A percentile compares a stretch with the other conserved stretches of the same genome.
Conservation (phyloP, 2,329 filamentous ascomycete genomes). For the Cercospora nicotianae region DNA sequence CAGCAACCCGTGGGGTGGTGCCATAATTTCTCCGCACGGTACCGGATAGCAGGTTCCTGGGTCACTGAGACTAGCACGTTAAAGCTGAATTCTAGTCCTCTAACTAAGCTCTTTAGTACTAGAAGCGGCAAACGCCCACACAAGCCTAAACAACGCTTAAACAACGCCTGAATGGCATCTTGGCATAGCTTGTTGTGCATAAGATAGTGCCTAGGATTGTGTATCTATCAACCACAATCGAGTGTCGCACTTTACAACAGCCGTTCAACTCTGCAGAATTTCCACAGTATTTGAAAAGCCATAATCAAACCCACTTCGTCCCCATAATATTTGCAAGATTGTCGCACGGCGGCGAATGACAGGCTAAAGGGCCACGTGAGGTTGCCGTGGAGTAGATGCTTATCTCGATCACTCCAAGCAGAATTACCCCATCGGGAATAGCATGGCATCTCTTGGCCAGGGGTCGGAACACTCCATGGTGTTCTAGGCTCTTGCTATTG, state of each 20-base stretch:
- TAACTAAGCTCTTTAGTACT: background rate
- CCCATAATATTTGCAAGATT: background rate
- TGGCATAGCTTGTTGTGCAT: background rate
- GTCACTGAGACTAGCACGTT: background rate
- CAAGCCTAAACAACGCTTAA: background rate
- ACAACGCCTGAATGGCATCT: background rate
- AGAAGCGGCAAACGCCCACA: background rate
- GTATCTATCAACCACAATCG: background rate
- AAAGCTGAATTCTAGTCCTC: background rate
- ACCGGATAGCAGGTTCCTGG: background rate
- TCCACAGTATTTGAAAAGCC: background rate
- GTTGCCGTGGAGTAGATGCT: background rate
- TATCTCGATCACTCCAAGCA: background rate
- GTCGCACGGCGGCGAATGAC: rapidly evolving
- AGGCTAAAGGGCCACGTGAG: too few relatives aligned
- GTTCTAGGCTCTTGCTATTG: background rate
- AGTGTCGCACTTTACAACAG: background rate
- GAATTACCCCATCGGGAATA: background rate
- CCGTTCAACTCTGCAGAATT: background rate
- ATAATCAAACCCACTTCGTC: background rate
- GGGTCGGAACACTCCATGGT: background rate
- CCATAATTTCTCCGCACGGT: background rate
- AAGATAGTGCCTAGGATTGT: background rate
- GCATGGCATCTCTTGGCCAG: background rate
- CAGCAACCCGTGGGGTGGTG: background rate